Evolutionary conservation across 2,329 filamentous ascomycete genomes (phyloP).

Genomic region (Ceratocystis alfenasii): DNA sequence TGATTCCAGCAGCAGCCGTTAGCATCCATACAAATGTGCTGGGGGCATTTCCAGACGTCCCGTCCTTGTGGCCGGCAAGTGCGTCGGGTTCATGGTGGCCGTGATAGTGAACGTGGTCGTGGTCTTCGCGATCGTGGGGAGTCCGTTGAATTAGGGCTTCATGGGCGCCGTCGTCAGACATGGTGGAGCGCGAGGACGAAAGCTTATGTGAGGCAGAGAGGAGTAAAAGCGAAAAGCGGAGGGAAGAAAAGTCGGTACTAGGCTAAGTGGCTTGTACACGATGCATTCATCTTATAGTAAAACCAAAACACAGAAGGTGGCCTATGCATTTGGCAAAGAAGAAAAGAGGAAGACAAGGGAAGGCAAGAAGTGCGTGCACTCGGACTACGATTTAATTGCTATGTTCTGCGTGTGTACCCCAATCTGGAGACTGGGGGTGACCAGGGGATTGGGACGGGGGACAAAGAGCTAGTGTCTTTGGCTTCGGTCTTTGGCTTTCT

Average conservation of each 20-base stretch:
- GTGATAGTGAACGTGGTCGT: constrained; percentile 24
- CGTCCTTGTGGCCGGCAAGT: constrained; percentile 21
- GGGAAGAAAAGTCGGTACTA: constrained; percentile 6
- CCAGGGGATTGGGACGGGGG: too few relatives aligned
- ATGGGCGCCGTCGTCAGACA: constrained; percentile 15
- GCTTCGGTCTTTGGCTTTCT: too few relatives aligned
- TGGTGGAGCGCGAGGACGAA: background rate
- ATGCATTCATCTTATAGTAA: constrained; percentile 8
- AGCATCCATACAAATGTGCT: constrained; percentile 46
- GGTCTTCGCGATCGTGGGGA: constrained; percentile 24
- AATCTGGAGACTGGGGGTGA: background rate
- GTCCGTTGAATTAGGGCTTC: constrained; percentile 10
- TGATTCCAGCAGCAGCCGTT: constrained; percentile 53
- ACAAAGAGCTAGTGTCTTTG: too few relatives aligned
- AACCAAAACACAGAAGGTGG: background rate
- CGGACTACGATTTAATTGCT: background rate
- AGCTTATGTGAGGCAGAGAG: background rate
- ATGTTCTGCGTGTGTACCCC: background rate
- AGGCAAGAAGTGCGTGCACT: constrained; percentile 1
- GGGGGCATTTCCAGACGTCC: constrained; percentile 29
- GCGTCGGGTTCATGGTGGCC: constrained; percentile 24
- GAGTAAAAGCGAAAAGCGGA: background rate
- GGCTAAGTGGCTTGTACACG: background rate
- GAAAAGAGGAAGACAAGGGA: constrained; percentile 12
- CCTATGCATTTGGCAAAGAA: constrained; percentile 3